phyloP scores from a whole-genome alignment of 768 basidiomycete species.

The Neoboletus brunneissimus region DNA sequence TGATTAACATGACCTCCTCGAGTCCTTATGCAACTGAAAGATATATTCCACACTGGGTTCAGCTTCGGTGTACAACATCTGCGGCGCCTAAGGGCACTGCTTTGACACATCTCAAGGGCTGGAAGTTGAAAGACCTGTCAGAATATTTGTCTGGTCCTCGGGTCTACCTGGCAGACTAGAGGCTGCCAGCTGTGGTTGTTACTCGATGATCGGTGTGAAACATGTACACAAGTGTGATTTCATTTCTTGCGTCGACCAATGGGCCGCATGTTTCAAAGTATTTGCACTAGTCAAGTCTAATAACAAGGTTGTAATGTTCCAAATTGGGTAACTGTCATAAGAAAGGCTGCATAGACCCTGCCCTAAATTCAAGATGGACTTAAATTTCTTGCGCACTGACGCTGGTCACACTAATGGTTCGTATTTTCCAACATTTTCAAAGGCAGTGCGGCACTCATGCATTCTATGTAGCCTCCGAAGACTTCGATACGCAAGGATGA shows the following conservation, averaged over 20 bases:
- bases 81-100: not conserved
- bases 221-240: not conserved
- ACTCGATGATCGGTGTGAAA: not conserved
- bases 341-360: conserved; percentile 22
- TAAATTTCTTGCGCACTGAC: conserved; percentile 30
- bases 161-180: not conserved
- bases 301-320: not conserved
- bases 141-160: not conserved
- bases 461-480: conserved; percentile 45
- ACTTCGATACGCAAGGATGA: conserved; percentile 69
- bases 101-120: not conserved
- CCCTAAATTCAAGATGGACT: conserved; percentile 37
- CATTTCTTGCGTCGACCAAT: not conserved
- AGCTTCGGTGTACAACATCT: not conserved
- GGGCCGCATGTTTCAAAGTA: not conserved
- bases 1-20: not conserved
- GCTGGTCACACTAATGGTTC: conserved; percentile 31
- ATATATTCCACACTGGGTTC: not conserved
- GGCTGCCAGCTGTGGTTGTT: too few species aligned
- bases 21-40: not conserved
- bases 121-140: not conserved
- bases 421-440: conserved; percentile 15
- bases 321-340: conserved; percentile 3
- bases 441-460: not conserved
- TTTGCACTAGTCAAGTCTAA: not conserved